phyloP scores from a whole-genome alignment of 495 filamentous ascomycete genomes.

The Parathielavia hyrcaniae region DNA sequence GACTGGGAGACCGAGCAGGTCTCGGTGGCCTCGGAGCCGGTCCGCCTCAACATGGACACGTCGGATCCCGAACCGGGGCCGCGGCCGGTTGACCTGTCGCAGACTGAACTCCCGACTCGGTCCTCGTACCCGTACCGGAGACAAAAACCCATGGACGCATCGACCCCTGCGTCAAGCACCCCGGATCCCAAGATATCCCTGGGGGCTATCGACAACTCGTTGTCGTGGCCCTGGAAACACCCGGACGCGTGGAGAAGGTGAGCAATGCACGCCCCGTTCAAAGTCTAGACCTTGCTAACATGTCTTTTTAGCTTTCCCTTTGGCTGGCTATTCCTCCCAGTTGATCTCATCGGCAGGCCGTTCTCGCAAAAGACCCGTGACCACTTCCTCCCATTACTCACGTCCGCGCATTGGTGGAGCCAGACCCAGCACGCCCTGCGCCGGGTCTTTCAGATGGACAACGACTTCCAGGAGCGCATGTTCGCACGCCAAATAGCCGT shows the following conservation, averaged over 20 bases:
- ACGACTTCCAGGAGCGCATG: slow-evolving; percentile 97
- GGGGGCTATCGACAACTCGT: slow-evolving; percentile 93
- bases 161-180: slow-evolving; percentile 52
- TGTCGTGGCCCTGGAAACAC: slow-evolving; percentile 99
- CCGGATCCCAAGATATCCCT: slow-evolving; percentile 63
- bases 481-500: slow-evolving; percentile 94
- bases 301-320: slow-evolving; percentile 81
- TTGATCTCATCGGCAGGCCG: slow-evolving; percentile 90
- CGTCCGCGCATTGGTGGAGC: slow-evolving; percentile 93
- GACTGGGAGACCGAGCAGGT: slow-evolving; percentile 77
- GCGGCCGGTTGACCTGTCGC: slow-evolving; percentile 51
- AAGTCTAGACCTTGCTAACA: slow-evolving; percentile 8
- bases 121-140: slow-evolving; percentile 63
- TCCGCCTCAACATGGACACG: slow-evolving; percentile 54
- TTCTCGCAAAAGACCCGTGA: slow-evolving; percentile 88
- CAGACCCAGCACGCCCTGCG: slow-evolving; percentile 84
- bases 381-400: slow-evolving; percentile 89
- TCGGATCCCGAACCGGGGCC: slow-evolving; percentile 47
- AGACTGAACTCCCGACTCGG: slow-evolving; percentile 41
- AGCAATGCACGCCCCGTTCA: not conserved
- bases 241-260: slow-evolving; percentile 75
- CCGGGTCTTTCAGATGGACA: slow-evolving; percentile 78
- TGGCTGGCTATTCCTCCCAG: slow-evolving; percentile 95
- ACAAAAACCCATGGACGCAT: slow-evolving; percentile 78
- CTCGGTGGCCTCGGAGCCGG: slow-evolving; percentile 76